phyloP scores from a whole-genome alignment of 495 filamentous ascomycete genomes.

The Neurospora pannonica region DNA sequence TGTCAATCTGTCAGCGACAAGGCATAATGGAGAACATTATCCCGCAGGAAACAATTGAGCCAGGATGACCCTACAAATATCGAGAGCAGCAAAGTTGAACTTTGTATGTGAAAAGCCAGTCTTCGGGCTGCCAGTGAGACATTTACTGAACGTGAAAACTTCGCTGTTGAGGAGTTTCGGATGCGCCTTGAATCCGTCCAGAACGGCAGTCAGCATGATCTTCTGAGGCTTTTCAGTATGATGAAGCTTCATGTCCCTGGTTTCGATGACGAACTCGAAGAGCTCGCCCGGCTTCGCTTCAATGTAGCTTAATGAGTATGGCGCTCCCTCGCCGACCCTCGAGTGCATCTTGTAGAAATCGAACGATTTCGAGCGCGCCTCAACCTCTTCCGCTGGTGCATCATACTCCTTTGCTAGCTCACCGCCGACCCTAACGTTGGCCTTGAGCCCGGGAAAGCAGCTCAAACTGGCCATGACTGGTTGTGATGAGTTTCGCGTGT shows the following conservation, averaged over 20 bases:
- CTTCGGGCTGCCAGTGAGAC: background rate
- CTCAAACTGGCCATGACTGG: slow-evolving; percentile 26
- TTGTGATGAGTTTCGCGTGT: background rate
- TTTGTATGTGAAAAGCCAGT: background rate
- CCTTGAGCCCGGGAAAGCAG: slow-evolving; percentile 18
- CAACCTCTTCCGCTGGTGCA: background rate
- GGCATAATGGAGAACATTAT: too few species aligned
- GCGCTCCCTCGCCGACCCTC: background rate
- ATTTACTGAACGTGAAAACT: background rate
- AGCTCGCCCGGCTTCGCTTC: slow-evolving; percentile 4
- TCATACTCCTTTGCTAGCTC: slow-evolving; percentile 21
- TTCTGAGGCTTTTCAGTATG: background rate
- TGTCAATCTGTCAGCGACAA: background rate
- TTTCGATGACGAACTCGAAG: background rate
- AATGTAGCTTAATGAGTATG: slow-evolving; percentile 9
- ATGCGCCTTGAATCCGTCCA: background rate
- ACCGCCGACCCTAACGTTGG: slow-evolving; percentile 15
- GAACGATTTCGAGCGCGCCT: slow-evolving; percentile 3
- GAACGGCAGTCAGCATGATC: background rate
- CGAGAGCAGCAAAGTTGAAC: background rate
- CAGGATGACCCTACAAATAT: background rate
- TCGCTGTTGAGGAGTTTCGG: background rate
- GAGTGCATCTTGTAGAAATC: background rate
- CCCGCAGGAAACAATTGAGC: too few species aligned
- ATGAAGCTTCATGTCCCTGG: background rate